These are phyloP conservation scores for Epichloe hybrida DNA, from an alignment of 2,329 filamentous ascomycete species.

Conservation along the genomic window DNA sequence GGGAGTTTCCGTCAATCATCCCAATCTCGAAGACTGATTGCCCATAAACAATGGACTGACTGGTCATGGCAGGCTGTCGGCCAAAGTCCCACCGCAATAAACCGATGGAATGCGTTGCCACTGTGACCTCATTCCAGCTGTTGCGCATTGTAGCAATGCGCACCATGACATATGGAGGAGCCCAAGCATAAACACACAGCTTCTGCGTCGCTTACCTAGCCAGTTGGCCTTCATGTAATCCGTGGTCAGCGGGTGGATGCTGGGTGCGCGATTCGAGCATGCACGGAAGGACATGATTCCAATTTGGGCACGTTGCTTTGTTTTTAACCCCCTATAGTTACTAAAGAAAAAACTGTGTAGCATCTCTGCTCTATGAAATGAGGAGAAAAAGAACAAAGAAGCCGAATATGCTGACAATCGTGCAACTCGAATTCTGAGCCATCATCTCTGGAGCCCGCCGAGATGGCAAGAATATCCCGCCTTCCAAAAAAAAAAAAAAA, in stretches of 20 bases:
- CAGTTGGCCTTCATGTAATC: too few relatives aligned
- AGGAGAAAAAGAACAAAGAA: constrained; percentile 7
- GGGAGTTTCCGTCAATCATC: neutral
- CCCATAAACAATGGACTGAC: constrained; percentile 1
- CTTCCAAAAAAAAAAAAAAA: constrained; percentile 4
- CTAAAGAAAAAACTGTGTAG: constrained; percentile 16
- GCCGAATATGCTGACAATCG: constrained; percentile 23
- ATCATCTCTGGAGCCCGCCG: constrained; percentile 24
- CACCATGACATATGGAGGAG: constrained; percentile 4
- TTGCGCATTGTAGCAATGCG: neutral
- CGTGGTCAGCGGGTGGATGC: too few relatives aligned
- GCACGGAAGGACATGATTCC: neutral
- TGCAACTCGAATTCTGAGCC: constrained; percentile 15
- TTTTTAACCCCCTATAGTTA: constrained; percentile 18
- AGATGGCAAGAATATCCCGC: constrained; percentile 13
- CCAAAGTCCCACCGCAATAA: constrained; percentile 12
- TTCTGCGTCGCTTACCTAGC: too few relatives aligned
- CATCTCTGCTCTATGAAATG: constrained; percentile 19
- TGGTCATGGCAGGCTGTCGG: neutral
- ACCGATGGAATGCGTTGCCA: constrained; percentile 26
- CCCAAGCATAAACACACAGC: too few relatives aligned
- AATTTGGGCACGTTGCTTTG: constrained; percentile 6
- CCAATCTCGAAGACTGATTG: neutral
- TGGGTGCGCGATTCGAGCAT: neutral
- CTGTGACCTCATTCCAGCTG: constrained; percentile 22